Evolutionary conservation across 805 yeast genomes (phyloP), one percentile per base, ranked within the genome.

Genomic region (Komagataella phaffii): DNA sequence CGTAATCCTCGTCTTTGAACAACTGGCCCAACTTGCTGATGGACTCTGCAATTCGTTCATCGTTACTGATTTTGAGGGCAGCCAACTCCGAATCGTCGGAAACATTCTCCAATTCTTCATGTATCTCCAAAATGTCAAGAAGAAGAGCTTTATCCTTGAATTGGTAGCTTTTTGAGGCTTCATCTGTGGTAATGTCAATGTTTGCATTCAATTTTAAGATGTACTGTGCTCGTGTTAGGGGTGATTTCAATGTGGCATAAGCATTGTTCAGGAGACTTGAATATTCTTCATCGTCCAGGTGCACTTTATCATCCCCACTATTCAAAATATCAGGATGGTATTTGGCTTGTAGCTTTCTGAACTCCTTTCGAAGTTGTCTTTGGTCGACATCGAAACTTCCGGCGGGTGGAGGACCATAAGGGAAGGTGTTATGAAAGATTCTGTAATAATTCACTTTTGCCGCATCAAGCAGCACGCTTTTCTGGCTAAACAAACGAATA

Each of bases 41-140:
- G 2, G 80, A 63, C 1, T 64, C 64, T 1, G 63, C 58, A 24
- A 88, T 77, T 44, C 90, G 72, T 17, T 55, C 62, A 40, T 80
- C 74, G 58, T 88, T 89, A 52, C 79, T 84, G 7, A 55, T 59
- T 30, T 74, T 71, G 45, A 88, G 60, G 0, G 58, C 64, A 1
- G 66, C 74, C 36, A 87, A 70, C 49, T 87, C 96, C 2, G 72
- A 67, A 50, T 79, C 84, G 50, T 66, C 67, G 1, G 70, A 68
- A 4, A 88, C 82, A 56, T 79, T 79, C 54, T 87, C 95, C 53
- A 90, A 68, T 46, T 79, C 76, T 64, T 91, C 99, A 62, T 90
- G 93, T 3, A 88, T 80, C 56, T 88, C 95, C 66, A 91, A 70
- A 19, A 91, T 85, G 47, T 79, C 79, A 83, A 88, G 77, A 45